Base-by-base conservation (phyloP, 2,329 filamentous ascomycete species). In the Calonectria pteridis region DNA sequence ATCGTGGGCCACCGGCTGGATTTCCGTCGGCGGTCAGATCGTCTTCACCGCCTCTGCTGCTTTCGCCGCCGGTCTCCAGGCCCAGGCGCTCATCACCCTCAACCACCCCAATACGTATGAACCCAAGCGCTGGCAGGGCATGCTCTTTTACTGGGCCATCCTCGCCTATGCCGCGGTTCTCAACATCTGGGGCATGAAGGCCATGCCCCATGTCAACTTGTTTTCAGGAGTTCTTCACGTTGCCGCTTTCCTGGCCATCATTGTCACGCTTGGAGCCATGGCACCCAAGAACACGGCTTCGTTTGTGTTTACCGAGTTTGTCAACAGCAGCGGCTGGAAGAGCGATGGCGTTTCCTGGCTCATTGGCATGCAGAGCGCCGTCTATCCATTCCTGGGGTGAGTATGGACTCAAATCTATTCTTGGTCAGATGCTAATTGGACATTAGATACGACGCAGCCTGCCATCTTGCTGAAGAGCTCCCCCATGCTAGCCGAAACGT, bases 91-190 rank as follows among this genome's bases (percentile, higher is more conserved):
- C 14, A 84, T 89, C 51, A 84, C 84, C 3, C 65, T 89, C 3
- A 88, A 87, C 69, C 73, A 85, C 46, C 46, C 67, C 18, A 81
- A 84, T 0, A 78, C 77, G 0, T 89, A 89, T 67, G 58, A 81
- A 0, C 85, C 86, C 0, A 51, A 82, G n/a, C 75, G 85, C 29
- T 88, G 85, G 84, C 85, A 86, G 26, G 87, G 86, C 0, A 85
- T 88, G 82, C 74, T 89, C 0, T 85, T 89, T 53, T 88, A 88
- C 75, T 88, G 87, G 86, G 81, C 84, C 1, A 75, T 88, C 0
- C 72, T 88, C 7, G 33, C 81, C 0, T 88, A 86, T 59, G 81
- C 82, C 0, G 75, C 83, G 6, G 75, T 76, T 0, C 70, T 87
- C 35, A 89, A 89, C 28, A 84, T 88, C 9, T 88, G 82, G 81